Conservation (phyloP, 768 basidiomycete species). For the Wakefieldia striispora region DNA sequence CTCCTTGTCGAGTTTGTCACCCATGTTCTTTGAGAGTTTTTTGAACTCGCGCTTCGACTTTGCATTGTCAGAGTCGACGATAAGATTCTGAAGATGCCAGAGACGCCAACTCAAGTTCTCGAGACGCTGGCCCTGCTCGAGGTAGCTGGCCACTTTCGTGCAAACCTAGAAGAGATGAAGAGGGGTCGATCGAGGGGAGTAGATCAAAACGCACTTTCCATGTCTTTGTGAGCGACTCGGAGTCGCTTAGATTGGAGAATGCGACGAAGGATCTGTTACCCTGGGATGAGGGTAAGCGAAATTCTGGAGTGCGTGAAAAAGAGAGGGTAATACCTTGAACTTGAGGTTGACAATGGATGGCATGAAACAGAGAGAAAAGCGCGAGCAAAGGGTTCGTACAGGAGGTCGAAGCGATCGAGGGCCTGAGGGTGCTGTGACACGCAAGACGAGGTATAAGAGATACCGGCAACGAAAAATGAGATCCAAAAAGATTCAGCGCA, state of each 20-base stretch:
- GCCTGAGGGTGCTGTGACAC: constrained; percentile 8
- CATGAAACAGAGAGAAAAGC: constrained; percentile 38
- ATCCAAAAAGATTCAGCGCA: constrained; percentile 13
- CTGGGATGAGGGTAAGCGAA: constrained; percentile 34
- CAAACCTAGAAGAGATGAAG: constrained; percentile 55
- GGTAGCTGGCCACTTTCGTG: constrained; percentile 86
- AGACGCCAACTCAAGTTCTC: constrained; percentile 92
- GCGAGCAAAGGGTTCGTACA: background rate
- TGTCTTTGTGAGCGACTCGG: constrained; percentile 82
- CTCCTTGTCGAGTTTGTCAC: constrained; percentile 91
- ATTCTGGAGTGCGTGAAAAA: background rate
- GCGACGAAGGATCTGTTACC: constrained; percentile 96
- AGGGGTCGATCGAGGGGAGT: constrained; percentile 1
- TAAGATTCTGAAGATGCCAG: constrained; percentile 89
- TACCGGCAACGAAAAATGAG: constrained; percentile 13
- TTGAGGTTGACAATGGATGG: constrained; percentile 84
- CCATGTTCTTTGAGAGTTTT: constrained; percentile 84
- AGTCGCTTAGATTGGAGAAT: constrained; percentile 84
- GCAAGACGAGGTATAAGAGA: constrained; percentile 26
- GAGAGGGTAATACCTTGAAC: constrained; percentile 57
- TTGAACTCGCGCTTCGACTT: constrained; percentile 86
- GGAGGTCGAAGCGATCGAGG: constrained; percentile 16
- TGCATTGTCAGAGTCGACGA: constrained; percentile 89
- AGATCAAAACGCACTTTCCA: constrained; percentile 65
- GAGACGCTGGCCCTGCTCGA: constrained; percentile 87